phyloP scores from a whole-genome alignment of 768 basidiomycete species.

The Rhodosporidiobolus sp. region DNA sequence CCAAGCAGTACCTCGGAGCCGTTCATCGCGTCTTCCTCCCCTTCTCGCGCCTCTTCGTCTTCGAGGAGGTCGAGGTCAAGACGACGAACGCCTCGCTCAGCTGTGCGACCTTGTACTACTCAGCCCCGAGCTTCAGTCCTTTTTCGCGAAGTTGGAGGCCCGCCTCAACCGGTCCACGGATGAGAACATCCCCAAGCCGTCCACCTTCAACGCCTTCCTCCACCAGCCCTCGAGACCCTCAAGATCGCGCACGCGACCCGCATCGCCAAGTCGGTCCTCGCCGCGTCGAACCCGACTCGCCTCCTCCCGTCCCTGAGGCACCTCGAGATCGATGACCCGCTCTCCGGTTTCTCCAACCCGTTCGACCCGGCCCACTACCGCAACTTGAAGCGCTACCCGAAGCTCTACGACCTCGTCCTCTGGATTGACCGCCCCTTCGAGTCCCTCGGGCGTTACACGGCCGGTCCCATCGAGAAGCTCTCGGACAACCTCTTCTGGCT shows the following conservation, averaged over 20 bases:
- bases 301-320: no score
- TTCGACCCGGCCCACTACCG: not conserved
- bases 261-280: not conserved
- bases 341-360: not conserved
- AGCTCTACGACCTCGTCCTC: not conserved
- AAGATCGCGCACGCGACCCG: not conserved
- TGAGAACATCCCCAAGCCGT: not conserved
- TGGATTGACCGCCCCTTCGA: not conserved
- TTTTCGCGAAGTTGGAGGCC: not conserved
- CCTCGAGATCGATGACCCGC: not conserved
- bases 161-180: not conserved
- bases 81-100: not conserved
- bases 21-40: not conserved
- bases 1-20: not conserved
- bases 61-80: not conserved
- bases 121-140: not conserved
- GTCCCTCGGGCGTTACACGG: not conserved
- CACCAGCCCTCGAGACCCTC: not conserved
- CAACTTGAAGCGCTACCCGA: not conserved
- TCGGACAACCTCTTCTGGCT: no score
- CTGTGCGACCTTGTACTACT: not conserved
- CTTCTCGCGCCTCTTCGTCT: not conserved
- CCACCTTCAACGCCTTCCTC: no score
- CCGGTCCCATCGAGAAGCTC: no score
- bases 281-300: no score